phyloP scores from a whole-genome alignment of 345 rosid species.

The Cochlearia excelsa region DNA sequence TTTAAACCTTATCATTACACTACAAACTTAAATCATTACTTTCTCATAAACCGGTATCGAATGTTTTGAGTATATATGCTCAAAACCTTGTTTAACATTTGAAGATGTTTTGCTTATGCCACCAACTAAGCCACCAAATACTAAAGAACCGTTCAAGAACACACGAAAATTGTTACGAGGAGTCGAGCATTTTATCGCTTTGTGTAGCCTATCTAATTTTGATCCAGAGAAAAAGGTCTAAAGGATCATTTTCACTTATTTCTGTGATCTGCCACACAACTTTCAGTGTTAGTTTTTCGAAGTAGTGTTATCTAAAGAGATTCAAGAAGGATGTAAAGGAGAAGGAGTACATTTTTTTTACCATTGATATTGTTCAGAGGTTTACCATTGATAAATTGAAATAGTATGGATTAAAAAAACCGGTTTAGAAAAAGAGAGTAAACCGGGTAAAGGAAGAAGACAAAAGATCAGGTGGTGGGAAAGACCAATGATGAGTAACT shows the following conservation, averaged over 20 bases:
- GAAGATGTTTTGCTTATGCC: conserved; percentile 44
- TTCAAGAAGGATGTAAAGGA: neutral
- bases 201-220: conserved; percentile 52
- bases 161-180: conserved; percentile 93
- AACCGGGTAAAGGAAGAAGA: conserved; percentile 28
- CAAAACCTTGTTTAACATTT: conserved; percentile 50
- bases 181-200: conserved; percentile 59
- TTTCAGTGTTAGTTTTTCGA: neutral
- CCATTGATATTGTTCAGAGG: no score
- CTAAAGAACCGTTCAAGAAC: conserved; percentile 76
- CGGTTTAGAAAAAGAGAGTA: conserved; percentile 2
- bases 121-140: conserved; percentile 77
- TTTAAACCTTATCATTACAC: conserved; percentile 77
- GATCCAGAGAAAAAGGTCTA: conserved; percentile 87
- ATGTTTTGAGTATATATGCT: conserved; percentile 61
- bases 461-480: conserved; percentile 40
- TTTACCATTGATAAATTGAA: no score
- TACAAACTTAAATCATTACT: conserved; percentile 81
- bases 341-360: neutral
- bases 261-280: conserved; percentile 50
- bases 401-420: no score
- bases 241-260: conserved; percentile 70
- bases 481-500: conserved; percentile 41
- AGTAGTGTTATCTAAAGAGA: neutral
- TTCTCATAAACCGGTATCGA: conserved; percentile 57